Percentiles rank a stretch among this genome's conserved stretches.
Conservation (phyloP, 108 stramenopile genomes). For the Conticribra guillardii region DNA sequence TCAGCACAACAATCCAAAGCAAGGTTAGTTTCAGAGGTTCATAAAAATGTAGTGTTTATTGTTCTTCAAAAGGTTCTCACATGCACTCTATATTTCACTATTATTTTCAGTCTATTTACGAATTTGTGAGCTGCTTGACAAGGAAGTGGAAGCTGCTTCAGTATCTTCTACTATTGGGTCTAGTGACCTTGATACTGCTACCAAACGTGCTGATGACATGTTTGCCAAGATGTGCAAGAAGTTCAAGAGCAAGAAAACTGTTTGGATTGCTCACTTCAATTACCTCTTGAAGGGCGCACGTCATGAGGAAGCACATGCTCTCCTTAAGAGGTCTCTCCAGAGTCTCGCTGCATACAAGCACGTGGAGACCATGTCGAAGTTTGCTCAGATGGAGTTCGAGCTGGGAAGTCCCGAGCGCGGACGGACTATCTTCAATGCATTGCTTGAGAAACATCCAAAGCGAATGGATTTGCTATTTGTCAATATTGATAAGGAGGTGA, state of each 20-base stretch:
- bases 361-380: conserved; percentile 86
- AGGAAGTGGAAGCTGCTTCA: conserved; percentile 58
- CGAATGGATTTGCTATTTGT: conserved; percentile 94
- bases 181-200: conserved; percentile 26
- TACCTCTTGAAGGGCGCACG: conserved; percentile 75
- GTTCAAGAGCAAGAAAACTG: conserved; percentile 88
- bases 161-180: conserved; percentile 44
- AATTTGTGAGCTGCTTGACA: conserved; percentile 85
- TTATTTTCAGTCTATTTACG: conserved; percentile 69
- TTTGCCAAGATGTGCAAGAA: conserved; percentile 88
- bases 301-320: conserved; percentile 80
- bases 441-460: conserved; percentile 87
- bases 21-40: conserved; percentile 24
- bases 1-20: conserved; percentile 91
- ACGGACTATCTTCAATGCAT: conserved; percentile 90
- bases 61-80: not conserved
- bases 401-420: conserved; percentile 87
- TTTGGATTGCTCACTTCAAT: conserved; percentile 89
- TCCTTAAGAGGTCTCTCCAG: conserved; percentile 85
- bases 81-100: not conserved
- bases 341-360: conserved; percentile 92
- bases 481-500: conserved; percentile 95
- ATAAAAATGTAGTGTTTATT: not conserved
- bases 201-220: conserved; percentile 69
- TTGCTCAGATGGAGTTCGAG: conserved; percentile 93